A percentile compares a stretch with the other conserved stretches of the same genome.
Conservation (phyloP, 441 rosid species). For the Syzygium malaccense region DNA sequence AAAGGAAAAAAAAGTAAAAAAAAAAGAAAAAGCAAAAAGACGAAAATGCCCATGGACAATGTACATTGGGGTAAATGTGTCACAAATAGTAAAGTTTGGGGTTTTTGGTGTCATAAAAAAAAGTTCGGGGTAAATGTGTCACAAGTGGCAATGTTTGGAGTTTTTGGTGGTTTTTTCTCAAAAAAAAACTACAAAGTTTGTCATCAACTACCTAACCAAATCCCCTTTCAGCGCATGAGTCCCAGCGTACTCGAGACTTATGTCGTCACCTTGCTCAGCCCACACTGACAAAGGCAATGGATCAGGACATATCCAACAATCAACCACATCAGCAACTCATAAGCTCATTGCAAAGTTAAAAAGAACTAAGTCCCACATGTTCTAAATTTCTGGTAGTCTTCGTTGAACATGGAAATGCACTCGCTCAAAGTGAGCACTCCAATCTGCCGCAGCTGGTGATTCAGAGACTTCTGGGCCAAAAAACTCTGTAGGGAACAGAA, state of each 20-base stretch:
- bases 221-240: slow-evolving; percentile 95
- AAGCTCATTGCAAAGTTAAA: neutral
- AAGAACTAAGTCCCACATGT: slow-evolving; percentile 36
- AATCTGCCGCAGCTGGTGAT: slow-evolving; percentile 61
- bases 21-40: too few relatives aligned
- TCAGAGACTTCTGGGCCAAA: slow-evolving; percentile 70
- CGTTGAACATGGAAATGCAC: slow-evolving; percentile 53
- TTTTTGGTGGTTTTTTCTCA: too few relatives aligned
- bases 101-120: too few relatives aligned
- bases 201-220: slow-evolving; percentile 61
- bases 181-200: neutral
- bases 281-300: slow-evolving; percentile 46
- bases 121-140: too few relatives aligned
- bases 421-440: slow-evolving; percentile 50
- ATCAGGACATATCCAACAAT: slow-evolving; percentile 1
- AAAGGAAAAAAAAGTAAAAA: too few relatives aligned
- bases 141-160: too few relatives aligned
- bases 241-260: slow-evolving; percentile 94
- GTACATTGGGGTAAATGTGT: too few relatives aligned
- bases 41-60: too few relatives aligned
- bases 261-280: slow-evolving; percentile 98
- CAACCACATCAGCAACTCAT: slow-evolving; percentile 2
- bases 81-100: too few relatives aligned
- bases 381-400: slow-evolving; percentile 65
- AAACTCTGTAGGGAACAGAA: slow-evolving; percentile 37